Evolutionary conservation across 1,284 basidiomycete species (phyloP).

Genomic region (Xerocomus nothofagi): DNA sequence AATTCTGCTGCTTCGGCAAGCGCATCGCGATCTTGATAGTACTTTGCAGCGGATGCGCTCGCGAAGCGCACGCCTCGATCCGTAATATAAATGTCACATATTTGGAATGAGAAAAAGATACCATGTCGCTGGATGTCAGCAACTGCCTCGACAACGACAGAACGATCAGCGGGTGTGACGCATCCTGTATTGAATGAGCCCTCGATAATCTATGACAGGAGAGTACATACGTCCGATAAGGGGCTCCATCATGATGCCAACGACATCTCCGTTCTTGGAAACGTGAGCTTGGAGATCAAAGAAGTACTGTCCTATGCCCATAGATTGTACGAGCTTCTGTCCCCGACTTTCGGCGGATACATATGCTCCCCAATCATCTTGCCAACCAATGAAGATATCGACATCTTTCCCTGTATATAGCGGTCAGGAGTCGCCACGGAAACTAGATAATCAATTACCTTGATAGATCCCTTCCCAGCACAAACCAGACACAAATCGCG

Average conservation of each 20-base stretch:
- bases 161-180: constrained; percentile 38
- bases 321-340: constrained; percentile 36
- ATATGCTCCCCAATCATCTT: constrained; percentile 25
- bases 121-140: constrained; percentile 40
- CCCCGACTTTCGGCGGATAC: constrained; percentile 39
- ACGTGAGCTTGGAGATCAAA: constrained; percentile 48
- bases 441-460: constrained; percentile 13
- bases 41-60: constrained; percentile 17
- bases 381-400: constrained; percentile 40
- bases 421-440: neutral
- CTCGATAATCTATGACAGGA: neutral
- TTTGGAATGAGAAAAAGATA: constrained; percentile 29
- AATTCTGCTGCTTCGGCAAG: constrained; percentile 23
- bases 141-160: constrained; percentile 43
- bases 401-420: constrained; percentile 25
- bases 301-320: constrained; percentile 38
- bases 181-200: constrained; percentile 27
- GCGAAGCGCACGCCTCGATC: constrained; percentile 33
- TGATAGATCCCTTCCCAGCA: constrained; percentile 36
- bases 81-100: constrained; percentile 35
- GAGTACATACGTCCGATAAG: constrained; percentile 40
- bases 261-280: constrained; percentile 39
- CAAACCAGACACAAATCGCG: constrained; percentile 23
- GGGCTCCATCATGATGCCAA: constrained; percentile 48
- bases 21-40: constrained; percentile 24